Conservation (phyloP, 75 land plant species). For the Cunninghamia lanceolata region DNA sequence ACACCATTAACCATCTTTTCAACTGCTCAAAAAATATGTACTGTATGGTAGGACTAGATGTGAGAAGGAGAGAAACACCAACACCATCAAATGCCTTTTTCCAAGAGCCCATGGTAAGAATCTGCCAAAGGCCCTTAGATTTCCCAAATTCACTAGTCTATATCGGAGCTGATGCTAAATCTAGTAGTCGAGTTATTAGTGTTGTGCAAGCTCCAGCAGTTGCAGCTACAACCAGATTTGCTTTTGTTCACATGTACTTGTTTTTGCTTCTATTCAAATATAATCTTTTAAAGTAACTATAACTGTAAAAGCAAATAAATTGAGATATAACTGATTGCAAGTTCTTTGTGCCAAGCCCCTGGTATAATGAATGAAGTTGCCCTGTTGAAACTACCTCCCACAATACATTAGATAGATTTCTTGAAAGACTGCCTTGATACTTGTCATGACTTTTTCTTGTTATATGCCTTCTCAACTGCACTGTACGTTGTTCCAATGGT, state of each 20-base stretch:
- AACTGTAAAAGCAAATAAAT: conserved; percentile 14
- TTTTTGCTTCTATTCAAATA: too few relatives aligned
- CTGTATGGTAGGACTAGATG: too few relatives aligned
- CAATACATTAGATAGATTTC: conserved; percentile 11
- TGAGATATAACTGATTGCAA: conserved; percentile 17
- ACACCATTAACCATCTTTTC: conserved; percentile 51
- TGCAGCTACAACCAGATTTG: conserved; percentile 37
- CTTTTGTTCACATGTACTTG: conserved; percentile 12
- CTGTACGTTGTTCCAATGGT: too few relatives aligned
- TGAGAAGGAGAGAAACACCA: too few relatives aligned
- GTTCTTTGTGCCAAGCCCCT: conserved; percentile 11
- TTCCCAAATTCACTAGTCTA: too few relatives aligned
- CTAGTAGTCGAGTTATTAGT: conserved; percentile 30
- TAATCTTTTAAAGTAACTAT: conserved; percentile 15
- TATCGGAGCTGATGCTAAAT: too few relatives aligned
- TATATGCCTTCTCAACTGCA: too few relatives aligned
- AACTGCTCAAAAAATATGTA: conserved; percentile 96
- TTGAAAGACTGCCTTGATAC: too few relatives aligned
- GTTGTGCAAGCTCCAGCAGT: conserved; percentile 53
- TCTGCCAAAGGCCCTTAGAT: too few relatives aligned
- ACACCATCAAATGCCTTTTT: too few relatives aligned
- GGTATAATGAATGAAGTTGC: conserved; percentile 15
- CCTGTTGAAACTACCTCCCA: conserved; percentile 6
- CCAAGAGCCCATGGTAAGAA: too few relatives aligned
- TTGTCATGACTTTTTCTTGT: too few relatives aligned